Evolutionary conservation across 1,284 basidiomycete species (phyloP), one percentile per base, ranked within the genome.

Genomic region (Somion occarium): DNA sequence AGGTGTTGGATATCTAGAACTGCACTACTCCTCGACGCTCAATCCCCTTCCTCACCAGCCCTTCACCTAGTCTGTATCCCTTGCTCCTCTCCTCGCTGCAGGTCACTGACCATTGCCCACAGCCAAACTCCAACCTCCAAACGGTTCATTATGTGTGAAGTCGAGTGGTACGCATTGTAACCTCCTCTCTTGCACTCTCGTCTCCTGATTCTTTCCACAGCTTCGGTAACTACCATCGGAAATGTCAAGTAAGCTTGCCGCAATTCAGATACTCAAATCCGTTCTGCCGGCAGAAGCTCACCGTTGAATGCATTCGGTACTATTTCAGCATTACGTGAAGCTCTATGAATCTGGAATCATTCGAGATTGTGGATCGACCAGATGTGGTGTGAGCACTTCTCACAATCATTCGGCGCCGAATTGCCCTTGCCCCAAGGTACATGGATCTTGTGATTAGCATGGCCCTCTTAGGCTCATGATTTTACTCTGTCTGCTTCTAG

Each of bases 161-260:
- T 59, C 30, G 64, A 65, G 51, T 65, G 64, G 64, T 65, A 41
- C 58, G 64, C 20, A 30, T 42, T 46, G 27, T 41, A 46, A 49
- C 49, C 38, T 25, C 39, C 26, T 34, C 25, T 38, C 53, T 44
- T 52, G 53, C 44, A n/a, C 20, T 38, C n/a, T 15, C 48, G 46
- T 38, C 23, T 24, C 37, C 25, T 30, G 27, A n/a, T 3, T 48
- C 12, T 4, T 9, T 26, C 25, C 22, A 15, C 51, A 65, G 64
- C 58, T 62, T 63, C 55, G 64, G 64, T 44, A 64, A 65, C 59
- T 65, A 61, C 56, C 64, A 65, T 55, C 60, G 64, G 53, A 60
- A 60, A 44, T 67, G 65, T 59, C 55, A 64, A 55, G 65, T 65
- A 50, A 47, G 59, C 39, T 24, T 7, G 20, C 39, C 42, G 41